A percentile compares a stretch with the other conserved stretches of the same genome.
phyloP scores from a whole-genome alignment of 2,329 filamentous ascomycete genomes.

The Fusarium foetens region DNA sequence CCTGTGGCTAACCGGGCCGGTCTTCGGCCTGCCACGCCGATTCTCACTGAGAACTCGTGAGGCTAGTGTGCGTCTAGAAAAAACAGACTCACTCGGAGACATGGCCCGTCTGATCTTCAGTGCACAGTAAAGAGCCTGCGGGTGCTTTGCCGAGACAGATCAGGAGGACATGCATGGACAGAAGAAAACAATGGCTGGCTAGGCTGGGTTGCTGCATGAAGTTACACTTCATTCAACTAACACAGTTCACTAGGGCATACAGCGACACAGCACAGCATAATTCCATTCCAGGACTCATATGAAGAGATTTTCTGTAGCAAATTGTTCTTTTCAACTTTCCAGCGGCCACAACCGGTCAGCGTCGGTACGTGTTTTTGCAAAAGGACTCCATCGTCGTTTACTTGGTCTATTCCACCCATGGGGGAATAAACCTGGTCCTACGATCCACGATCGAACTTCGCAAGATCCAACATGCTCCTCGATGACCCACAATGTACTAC shows the following conservation, averaged over 20 bases:
- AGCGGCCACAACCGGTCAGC: conserved; percentile 33
- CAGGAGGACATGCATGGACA: conserved; percentile 14
- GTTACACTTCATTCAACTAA: conserved; percentile 3
- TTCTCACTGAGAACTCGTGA: conserved; percentile 13
- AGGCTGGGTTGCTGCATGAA: conserved; percentile 11
- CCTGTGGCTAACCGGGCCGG: conserved; percentile 31
- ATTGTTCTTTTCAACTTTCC: background rate
- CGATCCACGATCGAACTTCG: conserved; percentile 43
- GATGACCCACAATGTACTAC: conserved; percentile 20
- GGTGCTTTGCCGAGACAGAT: conserved; percentile 33
- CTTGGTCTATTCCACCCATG: conserved; percentile 23
- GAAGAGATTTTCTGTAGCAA: background rate
- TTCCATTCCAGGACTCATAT: background rate
- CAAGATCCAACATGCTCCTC: conserved; percentile 35
- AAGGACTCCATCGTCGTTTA: conserved; percentile 17
- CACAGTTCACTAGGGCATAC: background rate
- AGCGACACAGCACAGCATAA: background rate
- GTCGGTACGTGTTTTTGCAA: conserved; percentile 27
- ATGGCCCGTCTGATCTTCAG: conserved; percentile 24
- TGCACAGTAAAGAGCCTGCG: conserved; percentile 16
- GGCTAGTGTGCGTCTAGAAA: conserved; percentile 26
- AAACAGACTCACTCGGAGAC: conserved; percentile 16
- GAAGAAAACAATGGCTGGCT: conserved; percentile 7
- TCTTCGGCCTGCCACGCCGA: conserved; percentile 25
- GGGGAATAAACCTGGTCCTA: conserved; percentile 37